Evolutionary conservation across 2,329 filamentous ascomycete genomes (phyloP), one percentile per base, ranked within the genome.

Genomic region (Teratosphaeriaceae sp.): DNA sequence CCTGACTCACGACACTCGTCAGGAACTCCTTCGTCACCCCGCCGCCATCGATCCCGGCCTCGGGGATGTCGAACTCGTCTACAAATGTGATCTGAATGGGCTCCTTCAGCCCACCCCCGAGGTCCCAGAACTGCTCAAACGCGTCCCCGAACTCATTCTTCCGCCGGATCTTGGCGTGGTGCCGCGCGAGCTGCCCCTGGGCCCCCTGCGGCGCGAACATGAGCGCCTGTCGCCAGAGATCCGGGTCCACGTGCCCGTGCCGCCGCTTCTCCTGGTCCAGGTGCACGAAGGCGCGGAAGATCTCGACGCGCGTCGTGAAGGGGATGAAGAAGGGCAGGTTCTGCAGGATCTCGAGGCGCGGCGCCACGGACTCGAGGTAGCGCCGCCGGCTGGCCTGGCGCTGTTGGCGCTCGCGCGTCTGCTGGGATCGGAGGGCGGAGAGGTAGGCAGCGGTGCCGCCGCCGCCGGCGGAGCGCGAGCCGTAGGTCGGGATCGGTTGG

Each of bases 241-340:
- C 87, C 1, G 85, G 76, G 54, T 92, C 85, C 9, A 82, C 70
- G 49, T 75, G 68, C 0, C 86, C 87, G 21, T 75, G 71, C 50
- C 88, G 73, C 48, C 88, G 72, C 49, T 82, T 81, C 39, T 51
- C 53, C 59, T 92, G 88, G 64, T 98, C 92, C 3, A 89, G 71
- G 22, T 78, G 68, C n/a, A 97, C 85, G 55, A 97, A 97, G 58
- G 95, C 81, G 22, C 89, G 80, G 64, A 98, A 97, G 19, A 97
- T 90, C 60, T 88, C 80, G 3, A 98, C 92, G 36, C 92, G 75
- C 0, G 86, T 92, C 27, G 86, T 80, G 55, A 98, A 98, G 0
- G 90, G 92, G 34, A 98, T 92, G 52, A 90, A 85, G 61, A 97
- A 98, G 0, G 92, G 92, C 82, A 98, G 94, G 57, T 97, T 94